Evolutionary conservation across 106 monocot species (phyloP), one percentile per base, ranked within the genome.

Genomic region (Dendrobium chrysotoxum): DNA sequence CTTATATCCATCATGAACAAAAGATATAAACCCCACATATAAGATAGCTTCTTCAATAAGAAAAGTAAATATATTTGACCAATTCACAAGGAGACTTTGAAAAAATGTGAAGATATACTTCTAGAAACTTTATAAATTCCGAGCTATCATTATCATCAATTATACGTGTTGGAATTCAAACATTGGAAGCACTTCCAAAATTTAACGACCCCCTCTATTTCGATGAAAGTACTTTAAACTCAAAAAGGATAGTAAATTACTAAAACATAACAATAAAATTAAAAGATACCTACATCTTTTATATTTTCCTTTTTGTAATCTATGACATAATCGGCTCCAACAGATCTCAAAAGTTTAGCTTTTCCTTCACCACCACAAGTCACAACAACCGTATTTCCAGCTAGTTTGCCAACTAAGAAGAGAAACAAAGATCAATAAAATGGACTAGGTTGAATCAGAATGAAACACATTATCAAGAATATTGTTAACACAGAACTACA

Each of bases 361-460:
- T 98, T 98, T 53, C 80, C 80, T 86, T 88, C 86, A 80, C 97
- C 97, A 65, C 97, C 94, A 88, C 97, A 98, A 72, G 97, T 98
- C 72, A 94, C 94, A 75, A 98, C 87, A 50, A 98, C 92, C 74
- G 85, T 92, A 86, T 94, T 98, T 82, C 97, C 94, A 78, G 92
- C 97, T 82, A 94, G 84, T 94, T 98, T 75, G 97, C 94, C 7
- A 98, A 89, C 97, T 98, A 83, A 73, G 4, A 58, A 40, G 73
- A 73, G 30, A 13, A 35, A 40, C 40, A 40, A 73, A 73, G 40
- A 73, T 39, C 40, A 73, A 40, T 39, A 18, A 73, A 4, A 25
- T 25, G 35, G 17, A 39, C 17, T 39, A 40, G 40, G 39, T 73
- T 40, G 7, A 68, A 68, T 28, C 18, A 58, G 21, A 17, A 58